Evolutionary conservation across 2,329 filamentous ascomycete species (phyloP), one percentile per base, ranked within the genome.

Genomic region (Alternaria sp.): DNA sequence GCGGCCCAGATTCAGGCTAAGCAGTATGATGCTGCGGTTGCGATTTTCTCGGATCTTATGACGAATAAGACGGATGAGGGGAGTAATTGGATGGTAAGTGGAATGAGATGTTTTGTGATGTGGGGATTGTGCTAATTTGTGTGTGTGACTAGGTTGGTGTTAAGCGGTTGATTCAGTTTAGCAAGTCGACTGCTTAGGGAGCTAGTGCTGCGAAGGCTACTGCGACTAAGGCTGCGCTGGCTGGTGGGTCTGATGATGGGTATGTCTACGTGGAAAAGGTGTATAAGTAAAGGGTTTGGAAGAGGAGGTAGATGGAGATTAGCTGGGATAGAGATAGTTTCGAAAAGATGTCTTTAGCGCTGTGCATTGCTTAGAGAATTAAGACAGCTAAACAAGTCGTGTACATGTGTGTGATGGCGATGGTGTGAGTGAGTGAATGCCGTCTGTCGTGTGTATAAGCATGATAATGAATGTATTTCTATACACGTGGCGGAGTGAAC

Each of bases 31-130:
- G 71, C 79, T 26, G 83, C 83, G 9, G 74, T 77, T 67, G 74
- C 75, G 11, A 66, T 83, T 25, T 82, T 85, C 60, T 81, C 79
- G 25, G 80, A 82, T 50, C 70, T 85, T 72, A 83, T 84, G 81
- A 82, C 77, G 56, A 80, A 77, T 61, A 84, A 84, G 77, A 79
- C 78, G 23, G 82, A 84, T 61, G 83, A 85, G 72, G 83, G 83
- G 9, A 82, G 80, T 57, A 81, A 83, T 67, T 85, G 83, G 83
- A 83, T 85, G 81, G 83, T 85, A 69, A 81, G 83, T n/a, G n/a
- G n/a, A n/a, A n/a, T n/a, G n/a, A n/a, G n/a, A n/a, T n/a, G n/a
- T n/a, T n/a, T n/a, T n/a, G n/a, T n/a, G n/a, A n/a, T n/a, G n/a
- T n/a, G n/a, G n/a, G n/a, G n/a, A n/a, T n/a, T n/a, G n/a, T n/a